Evolutionary conservation across 441 rosid species (phyloP), one percentile per base, ranked within the genome.

Genomic region (Populus hybrid): DNA sequence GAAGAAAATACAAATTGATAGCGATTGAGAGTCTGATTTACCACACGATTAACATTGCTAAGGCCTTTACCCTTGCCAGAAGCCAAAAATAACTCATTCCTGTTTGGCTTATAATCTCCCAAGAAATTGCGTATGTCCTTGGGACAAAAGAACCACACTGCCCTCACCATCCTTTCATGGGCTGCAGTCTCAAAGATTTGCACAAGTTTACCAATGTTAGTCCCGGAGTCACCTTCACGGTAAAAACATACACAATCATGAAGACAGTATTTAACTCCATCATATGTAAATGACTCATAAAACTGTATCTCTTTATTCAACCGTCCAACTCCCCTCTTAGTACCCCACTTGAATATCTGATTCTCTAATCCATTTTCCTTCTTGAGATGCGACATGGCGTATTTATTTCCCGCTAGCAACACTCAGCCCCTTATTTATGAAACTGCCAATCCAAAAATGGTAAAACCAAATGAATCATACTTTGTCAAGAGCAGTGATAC

Each of bases 61-160:
- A 89, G 82, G 32, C 91, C 91, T 21, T 0, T 1, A 16, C 78
- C 91, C 69, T 80, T 80, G 68, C 94, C 94, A 21, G 86, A 86
- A 76, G 92, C 91, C 68, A 91, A 81, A 76, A 90, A 89, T 32
- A 91, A 6, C 87, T 89, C 96, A 71, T 90, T 86, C 90, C 86
- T 86, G 12, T 10, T 69, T 12, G 90, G 92, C 81, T 76, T 73
- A 75, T 89, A 88, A 35, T 38, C 81, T 46, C 91, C 81, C 69
- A 91, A 83, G 64, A 68, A 84, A n/a, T 70, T 63, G 1, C 84
- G 81, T 35, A 90, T 81, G 8, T 91, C 94, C 32, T 6, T 18
- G 21, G 94, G 94, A 24, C 88, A 90, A 74, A 88, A 81, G 73
- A 86, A 87, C 94, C 96, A 91, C 59, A 88, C 72, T 26, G 90